Evolutionary conservation across 768 basidiomycete genomes (phyloP), one percentile per base, ranked within the genome.

Genomic region (Mycena polygramma): DNA sequence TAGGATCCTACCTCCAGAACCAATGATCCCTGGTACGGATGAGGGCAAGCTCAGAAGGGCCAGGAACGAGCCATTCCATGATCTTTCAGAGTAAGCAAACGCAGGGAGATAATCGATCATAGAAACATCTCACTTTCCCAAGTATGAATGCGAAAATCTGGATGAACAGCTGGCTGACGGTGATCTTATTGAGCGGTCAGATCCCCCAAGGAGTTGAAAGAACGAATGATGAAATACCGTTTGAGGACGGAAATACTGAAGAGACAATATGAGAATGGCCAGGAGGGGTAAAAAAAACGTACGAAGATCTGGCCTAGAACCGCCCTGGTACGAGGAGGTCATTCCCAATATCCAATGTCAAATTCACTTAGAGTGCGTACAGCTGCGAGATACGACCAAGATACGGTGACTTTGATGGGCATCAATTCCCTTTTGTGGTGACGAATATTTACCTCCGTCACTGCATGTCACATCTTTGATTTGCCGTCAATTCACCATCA

Each of bases 61-160:
- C 77, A 26, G 76, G 75, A 39, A 74, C 57, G 39, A 75, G 57
- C 69, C 80, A 73, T 60, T 81, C 80, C 80, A 86, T 78, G 17
- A 63, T 70, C 78, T 79, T 61, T 49, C 30, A 35, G 17, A 2
- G 5, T 53, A 26, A 45, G 68, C 30, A 30, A n/a, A 36, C 8
- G 20, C 10, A 24, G 45, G 41, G 43, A 5, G 7, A 36, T n/a
- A 30, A 30, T 30, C 30, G 30, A 30, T 30, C 30, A 6, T 6
- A 30, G 36, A 30, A 30, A 30, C 62, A 6, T 57, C 62, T 30
- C 58, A 77, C 80, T 65, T 82, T 83, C 7, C 86, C 86, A 37
- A 86, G 72, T 73, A 85, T 80, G 75, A 82, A 85, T 5, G 83
- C 81, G 53, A 85, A 77, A 65, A 86, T 80, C 67, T 85, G 81